These are phyloP conservation scores for Ophidiomyces ophidiicola DNA, from an alignment of 2,329 filamentous ascomycete genomes.

Conservation along the genomic window DNA sequence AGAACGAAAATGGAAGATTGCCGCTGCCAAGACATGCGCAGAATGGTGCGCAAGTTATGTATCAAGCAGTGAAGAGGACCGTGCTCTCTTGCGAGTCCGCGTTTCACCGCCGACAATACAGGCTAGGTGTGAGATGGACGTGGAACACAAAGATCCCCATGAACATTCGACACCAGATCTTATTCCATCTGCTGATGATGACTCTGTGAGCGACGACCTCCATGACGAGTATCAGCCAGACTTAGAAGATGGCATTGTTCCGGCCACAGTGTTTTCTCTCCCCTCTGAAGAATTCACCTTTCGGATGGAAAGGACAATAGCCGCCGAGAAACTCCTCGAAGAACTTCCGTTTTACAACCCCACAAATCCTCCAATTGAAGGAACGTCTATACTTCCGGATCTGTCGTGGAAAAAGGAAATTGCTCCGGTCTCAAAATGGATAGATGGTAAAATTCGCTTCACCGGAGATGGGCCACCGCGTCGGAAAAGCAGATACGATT, in stretches of 20 bases:
- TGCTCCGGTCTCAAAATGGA: constrained; percentile 74
- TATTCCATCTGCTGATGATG: constrained; percentile 50
- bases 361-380: constrained; percentile 43
- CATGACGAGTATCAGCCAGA: constrained; percentile 35
- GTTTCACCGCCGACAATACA: constrained; percentile 34
- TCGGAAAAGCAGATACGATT: constrained; percentile 74
- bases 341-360: constrained; percentile 71
- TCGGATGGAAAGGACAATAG: constrained; percentile 58
- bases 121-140: constrained; percentile 18
- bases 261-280: constrained; percentile 72
- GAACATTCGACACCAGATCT: constrained; percentile 54
- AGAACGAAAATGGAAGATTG: constrained; percentile 86
- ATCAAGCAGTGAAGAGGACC: constrained; percentile 50
- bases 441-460: constrained; percentile 66
- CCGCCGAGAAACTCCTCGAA: constrained; percentile 62
- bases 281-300: constrained; percentile 72
- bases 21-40: constrained; percentile 66
- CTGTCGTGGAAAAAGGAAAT: constrained; percentile 63
- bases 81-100: constrained; percentile 56
- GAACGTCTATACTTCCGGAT: constrained; percentile 53
- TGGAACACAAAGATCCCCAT: constrained; percentile 20
- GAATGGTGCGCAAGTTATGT: constrained; percentile 76
- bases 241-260: constrained; percentile 40
- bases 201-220: constrained; percentile 40
- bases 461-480: constrained; percentile 51